A percentile compares a stretch with the other conserved stretches of the same genome.
Evolutionary conservation across 148 eudicot genomes (phyloP).

Genomic region (Diospyros lotus): DNA sequence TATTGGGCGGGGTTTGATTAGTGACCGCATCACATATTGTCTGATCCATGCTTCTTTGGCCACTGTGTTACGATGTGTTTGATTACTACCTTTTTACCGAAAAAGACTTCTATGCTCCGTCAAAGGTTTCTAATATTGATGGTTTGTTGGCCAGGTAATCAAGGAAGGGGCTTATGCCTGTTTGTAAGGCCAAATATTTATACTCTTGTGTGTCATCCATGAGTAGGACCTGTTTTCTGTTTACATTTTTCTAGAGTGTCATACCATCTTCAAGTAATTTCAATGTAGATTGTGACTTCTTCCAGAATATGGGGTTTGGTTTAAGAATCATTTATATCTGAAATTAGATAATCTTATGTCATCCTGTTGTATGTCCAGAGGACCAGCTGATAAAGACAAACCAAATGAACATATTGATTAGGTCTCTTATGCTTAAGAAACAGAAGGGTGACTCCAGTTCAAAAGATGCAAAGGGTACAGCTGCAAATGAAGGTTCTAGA

Average conservation of each 20-base stretch:
- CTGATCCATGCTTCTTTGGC: too few relatives aligned
- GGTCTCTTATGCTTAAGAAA: conserved; percentile 80
- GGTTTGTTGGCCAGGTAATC: not conserved
- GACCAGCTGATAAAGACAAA: conserved; percentile 86
- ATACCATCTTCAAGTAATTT: not conserved
- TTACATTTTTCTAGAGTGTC: not conserved
- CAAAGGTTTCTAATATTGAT: not conserved
- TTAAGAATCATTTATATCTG: conserved; percentile 4
- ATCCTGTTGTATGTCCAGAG: conserved; percentile 38
- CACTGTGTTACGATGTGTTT: too few relatives aligned
- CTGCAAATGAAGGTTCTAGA: conserved; percentile 52
- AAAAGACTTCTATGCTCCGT: not conserved
- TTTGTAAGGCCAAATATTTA: not conserved
- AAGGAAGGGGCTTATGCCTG: not conserved
- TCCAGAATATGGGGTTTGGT: not conserved
- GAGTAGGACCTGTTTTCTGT: too few relatives aligned
- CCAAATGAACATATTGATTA: conserved; percentile 79
- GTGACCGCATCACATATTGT: too few relatives aligned
- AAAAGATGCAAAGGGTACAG: conserved; percentile 34
- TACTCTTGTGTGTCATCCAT: not conserved
- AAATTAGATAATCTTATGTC: conserved; percentile 8
- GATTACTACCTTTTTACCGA: too few relatives aligned
- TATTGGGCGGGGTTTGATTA: too few relatives aligned
- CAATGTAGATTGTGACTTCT: not conserved
- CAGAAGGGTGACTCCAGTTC: conserved; percentile 53